These are phyloP conservation scores for Boletus patriciae DNA, from an alignment of 768 basidiomycete species.

Conservation along the genomic window DNA sequence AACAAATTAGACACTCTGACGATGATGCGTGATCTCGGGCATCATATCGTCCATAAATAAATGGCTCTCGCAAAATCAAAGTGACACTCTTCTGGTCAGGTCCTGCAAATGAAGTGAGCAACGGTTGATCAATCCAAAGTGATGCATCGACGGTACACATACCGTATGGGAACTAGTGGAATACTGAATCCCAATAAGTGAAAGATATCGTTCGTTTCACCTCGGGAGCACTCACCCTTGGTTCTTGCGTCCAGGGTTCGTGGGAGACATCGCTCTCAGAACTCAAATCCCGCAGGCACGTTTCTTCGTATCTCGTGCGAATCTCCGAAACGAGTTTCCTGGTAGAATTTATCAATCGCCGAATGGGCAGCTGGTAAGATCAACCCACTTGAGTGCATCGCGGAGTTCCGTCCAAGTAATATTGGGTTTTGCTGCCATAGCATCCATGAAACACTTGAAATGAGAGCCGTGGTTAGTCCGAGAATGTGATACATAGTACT, in stretches of 20 bases:
- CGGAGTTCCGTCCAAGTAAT: slow-evolving; percentile 25
- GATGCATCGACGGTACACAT: neutral
- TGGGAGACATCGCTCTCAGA: neutral
- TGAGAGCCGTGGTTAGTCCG: neutral
- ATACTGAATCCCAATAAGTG: slow-evolving; percentile 6
- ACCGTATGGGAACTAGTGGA: slow-evolving; percentile 11
- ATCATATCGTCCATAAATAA: no score
- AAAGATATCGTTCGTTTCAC: neutral
- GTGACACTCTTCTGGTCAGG: slow-evolving; percentile 6
- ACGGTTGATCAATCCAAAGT: neutral
- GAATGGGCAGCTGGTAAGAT: neutral
- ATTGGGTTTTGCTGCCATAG: neutral
- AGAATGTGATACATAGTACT: neutral
- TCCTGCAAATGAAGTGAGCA: slow-evolving; percentile 8
- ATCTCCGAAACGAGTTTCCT: slow-evolving; percentile 20
- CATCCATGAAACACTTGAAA: slow-evolving; percentile 23
- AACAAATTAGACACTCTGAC: no score
- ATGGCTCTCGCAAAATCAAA: slow-evolving; percentile 7
- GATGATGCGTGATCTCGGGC: no score
- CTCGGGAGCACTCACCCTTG: slow-evolving; percentile 19
- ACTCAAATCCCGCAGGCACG: neutral
- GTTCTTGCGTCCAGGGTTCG: slow-evolving; percentile 14
- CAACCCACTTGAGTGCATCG: slow-evolving; percentile 15
- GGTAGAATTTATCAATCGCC: neutral
- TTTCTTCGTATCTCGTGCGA: slow-evolving; percentile 10